Evolutionary conservation across 2,329 filamentous ascomycete genomes (phyloP).

Genomic region (Aspergillus terreus): DNA sequence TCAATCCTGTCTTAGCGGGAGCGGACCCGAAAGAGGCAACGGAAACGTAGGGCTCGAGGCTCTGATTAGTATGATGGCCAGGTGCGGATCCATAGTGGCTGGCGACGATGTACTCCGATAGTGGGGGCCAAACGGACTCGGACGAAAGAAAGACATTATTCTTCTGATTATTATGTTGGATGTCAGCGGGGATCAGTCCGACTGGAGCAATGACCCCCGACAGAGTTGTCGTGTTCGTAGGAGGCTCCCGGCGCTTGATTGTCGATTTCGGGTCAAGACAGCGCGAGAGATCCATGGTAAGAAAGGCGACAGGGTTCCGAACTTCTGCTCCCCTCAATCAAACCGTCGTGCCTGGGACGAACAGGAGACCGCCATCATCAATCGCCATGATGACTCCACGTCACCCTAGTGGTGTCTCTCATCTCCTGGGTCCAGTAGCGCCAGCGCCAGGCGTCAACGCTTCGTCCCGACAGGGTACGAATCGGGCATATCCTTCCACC

Average conservation of each 20-base stretch:
- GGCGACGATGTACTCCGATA: constrained; percentile 5
- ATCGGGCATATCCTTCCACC: constrained; percentile 9
- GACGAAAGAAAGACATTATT: background rate
- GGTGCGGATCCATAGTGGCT: constrained; percentile 10
- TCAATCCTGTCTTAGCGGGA: too few species aligned
- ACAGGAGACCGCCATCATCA: background rate
- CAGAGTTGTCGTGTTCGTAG: background rate
- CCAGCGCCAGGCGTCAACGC: constrained; percentile 3
- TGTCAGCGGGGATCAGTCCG: background rate
- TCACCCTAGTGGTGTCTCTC: constrained; percentile 9
- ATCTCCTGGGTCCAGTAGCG: constrained; percentile 4
- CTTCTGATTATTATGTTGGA: background rate
- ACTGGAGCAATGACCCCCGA: background rate
- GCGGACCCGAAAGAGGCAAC: too few species aligned
- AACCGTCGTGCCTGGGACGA: background rate
- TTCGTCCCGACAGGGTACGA: constrained; percentile 7
- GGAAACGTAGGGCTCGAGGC: too few species aligned
- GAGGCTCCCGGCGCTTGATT: background rate
- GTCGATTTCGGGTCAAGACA: too few species aligned
- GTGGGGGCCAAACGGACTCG: constrained; percentile 14
- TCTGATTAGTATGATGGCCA: too few species aligned
- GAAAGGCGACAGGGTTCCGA: background rate
- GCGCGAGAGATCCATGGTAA: too few species aligned
- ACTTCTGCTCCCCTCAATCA: background rate
- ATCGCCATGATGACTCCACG: constrained; percentile 14